These are phyloP conservation scores for Boletus huronensis DNA, from an alignment of 768 basidiomycete species.

Conservation along the genomic window DNA sequence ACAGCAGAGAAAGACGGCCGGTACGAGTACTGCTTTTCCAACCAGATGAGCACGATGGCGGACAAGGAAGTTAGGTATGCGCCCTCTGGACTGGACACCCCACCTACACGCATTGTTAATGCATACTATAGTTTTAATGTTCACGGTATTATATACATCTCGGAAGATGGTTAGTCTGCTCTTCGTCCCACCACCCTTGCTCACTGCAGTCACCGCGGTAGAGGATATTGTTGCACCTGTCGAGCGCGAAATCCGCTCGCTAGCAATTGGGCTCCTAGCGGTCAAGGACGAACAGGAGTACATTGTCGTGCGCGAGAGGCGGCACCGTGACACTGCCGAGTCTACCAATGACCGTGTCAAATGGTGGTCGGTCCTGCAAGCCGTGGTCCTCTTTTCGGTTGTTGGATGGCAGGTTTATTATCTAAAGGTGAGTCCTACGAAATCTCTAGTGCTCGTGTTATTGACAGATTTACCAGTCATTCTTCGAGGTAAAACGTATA, in stretches of 20 bases:
- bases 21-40: conserved; percentile 96
- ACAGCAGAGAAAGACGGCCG: conserved; percentile 86
- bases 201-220: conserved; percentile 8
- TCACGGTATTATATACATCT: conserved; percentile 92
- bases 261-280: conserved; percentile 75
- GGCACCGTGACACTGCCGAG: conserved; percentile 92
- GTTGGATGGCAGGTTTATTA: conserved; percentile 99
- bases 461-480: conserved; percentile 46
- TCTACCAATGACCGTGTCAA: conserved; percentile 94
- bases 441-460: background rate
- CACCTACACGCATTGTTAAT: background rate
- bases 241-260: conserved; percentile 87
- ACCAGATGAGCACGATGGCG: conserved; percentile 95
- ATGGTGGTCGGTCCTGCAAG: conserved; percentile 97
- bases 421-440: conserved; percentile 60
- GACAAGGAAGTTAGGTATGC: conserved; percentile 89
- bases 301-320: conserved; percentile 88
- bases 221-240: conserved; percentile 88
- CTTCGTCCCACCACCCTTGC: background rate
- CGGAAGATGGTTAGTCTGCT: conserved; percentile 68
- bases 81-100: background rate
- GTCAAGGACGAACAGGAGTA: conserved; percentile 99
- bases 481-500: conserved; percentile 90
- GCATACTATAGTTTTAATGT: conserved; percentile 79
- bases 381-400: conserved; percentile 79